Conservation (phyloP, 768 basidiomycete genomes). For the Cystofilobasidium macerans region DNA sequence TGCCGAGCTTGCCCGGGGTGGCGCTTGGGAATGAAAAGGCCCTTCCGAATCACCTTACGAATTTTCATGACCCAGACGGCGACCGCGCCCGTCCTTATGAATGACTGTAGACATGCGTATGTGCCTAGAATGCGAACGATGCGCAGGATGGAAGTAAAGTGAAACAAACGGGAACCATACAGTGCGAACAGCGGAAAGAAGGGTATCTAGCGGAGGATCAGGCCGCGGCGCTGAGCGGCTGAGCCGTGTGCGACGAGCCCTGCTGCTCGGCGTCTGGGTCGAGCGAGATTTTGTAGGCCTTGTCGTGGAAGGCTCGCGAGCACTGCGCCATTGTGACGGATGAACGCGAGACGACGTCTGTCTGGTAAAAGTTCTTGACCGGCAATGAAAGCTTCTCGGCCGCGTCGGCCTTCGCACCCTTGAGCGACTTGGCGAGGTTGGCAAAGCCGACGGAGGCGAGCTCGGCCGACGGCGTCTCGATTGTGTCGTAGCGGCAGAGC, state of each 20-base stretch:
- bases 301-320: slow-evolving; percentile 26
- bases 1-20: slow-evolving; percentile 20
- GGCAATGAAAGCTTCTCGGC: slow-evolving; percentile 58
- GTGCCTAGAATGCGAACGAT: too few species aligned
- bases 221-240: slow-evolving; percentile 2
- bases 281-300: slow-evolving; percentile 22
- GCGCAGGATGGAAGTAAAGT: too few species aligned
- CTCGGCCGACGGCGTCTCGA: slow-evolving; percentile 64
- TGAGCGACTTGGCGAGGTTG: slow-evolving; percentile 47
- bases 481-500: slow-evolving; percentile 68
- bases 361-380: slow-evolving; percentile 88
- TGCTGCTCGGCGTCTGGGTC: slow-evolving; percentile 22
- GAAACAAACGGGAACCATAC: not conserved
- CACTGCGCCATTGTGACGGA: slow-evolving; percentile 23
- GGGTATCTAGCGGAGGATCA: too few species aligned
- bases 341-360: slow-evolving; percentile 35
- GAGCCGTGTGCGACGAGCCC: slow-evolving; percentile 3
- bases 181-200: not conserved
- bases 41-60: not conserved
- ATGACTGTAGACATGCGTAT: too few species aligned
- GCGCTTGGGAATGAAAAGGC: slow-evolving; percentile 13
- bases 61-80: not conserved
- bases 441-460: slow-evolving; percentile 62
- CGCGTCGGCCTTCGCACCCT: slow-evolving; percentile 45
- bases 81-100: too few species aligned